Percentiles rank a stretch among this genome's conserved stretches.
phyloP scores from a whole-genome alignment of 192 early-diverging fungal genomes.

The Dispira parvispora region DNA sequence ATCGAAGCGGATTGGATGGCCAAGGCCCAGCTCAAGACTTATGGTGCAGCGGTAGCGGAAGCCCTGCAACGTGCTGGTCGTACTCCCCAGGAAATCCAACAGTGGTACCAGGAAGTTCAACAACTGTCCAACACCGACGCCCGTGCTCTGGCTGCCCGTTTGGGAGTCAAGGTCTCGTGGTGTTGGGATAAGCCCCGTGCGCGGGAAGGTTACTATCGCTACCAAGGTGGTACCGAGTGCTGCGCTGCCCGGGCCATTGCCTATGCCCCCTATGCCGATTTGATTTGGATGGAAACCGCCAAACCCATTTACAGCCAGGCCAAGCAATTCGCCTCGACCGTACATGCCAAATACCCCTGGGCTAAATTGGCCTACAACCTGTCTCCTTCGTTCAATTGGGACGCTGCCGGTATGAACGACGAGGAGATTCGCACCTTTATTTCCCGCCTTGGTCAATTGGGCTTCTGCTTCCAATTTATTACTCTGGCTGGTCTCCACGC shows the following conservation, averaged over 20 bases:
- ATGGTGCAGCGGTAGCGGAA: constrained; percentile 62
- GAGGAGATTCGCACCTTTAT: constrained; percentile 75
- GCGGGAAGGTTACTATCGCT: constrained; percentile 94
- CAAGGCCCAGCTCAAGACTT: constrained; percentile 65
- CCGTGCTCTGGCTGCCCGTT: constrained; percentile 43
- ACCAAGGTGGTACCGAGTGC: constrained; percentile 83
- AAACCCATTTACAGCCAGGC: constrained; percentile 86
- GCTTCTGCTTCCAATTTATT: constrained; percentile 98
- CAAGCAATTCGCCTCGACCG: constrained; percentile 73
- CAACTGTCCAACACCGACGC: constrained; percentile 69
- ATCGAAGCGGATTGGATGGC: constrained; percentile 76
- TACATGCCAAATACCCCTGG: constrained; percentile 58
- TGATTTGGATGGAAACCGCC: constrained; percentile 97
- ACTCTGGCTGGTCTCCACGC: constrained; percentile 91
- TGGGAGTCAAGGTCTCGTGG: constrained; percentile 61
- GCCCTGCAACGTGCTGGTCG: constrained; percentile 25
- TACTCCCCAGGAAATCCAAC: constrained; percentile 30
- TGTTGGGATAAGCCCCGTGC: constrained; percentile 80
- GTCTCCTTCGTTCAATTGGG: constrained; percentile 97
- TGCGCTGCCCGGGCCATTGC: constrained; percentile 68
- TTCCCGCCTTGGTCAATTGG: constrained; percentile 63
- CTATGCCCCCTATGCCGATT: constrained; percentile 78
- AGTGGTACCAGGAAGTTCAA: not conserved
- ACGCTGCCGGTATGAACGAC: constrained; percentile 86
- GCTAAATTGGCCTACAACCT: constrained; percentile 91